A percentile compares a stretch with the other conserved stretches of the same genome.
phyloP scores from a whole-genome alignment of 177 flowering plant species.

The Vitis hybrid region DNA sequence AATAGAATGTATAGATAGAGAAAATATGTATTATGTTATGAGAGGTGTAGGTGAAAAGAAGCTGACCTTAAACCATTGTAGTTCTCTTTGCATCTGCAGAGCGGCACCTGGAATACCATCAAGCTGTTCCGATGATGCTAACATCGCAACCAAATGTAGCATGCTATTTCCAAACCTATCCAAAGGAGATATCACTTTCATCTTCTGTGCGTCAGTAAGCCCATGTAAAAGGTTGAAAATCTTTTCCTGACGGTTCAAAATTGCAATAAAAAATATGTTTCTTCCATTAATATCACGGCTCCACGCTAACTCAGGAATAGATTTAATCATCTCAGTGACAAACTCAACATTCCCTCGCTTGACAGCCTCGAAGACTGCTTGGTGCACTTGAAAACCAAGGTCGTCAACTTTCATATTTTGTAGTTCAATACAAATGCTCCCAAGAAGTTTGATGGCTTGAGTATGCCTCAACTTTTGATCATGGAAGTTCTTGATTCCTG shows the following conservation, averaged over 20 bases:
- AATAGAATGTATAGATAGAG: too few species aligned
- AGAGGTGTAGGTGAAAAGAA: too few species aligned
- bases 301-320: neutral
- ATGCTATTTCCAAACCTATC: neutral
- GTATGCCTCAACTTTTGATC: neutral
- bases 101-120: slow-evolving; percentile 17
- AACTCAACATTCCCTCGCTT: slow-evolving; percentile 3
- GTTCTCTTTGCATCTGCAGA: slow-evolving; percentile 26
- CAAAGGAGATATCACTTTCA: too few species aligned
- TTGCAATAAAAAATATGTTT: neutral
- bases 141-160: slow-evolving; percentile 11
- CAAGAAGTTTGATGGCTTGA: neutral
- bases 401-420: too few species aligned
- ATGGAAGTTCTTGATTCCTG: neutral
- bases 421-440: neutral
- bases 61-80: slow-evolving; percentile 22
- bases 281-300: fast-evolving
- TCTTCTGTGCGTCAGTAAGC: neutral
- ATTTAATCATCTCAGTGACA: neutral
- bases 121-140: neutral
- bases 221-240: slow-evolving; percentile 6
- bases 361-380: neutral
- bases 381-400: neutral
- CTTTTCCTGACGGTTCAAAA: neutral
- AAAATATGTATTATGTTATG: too few species aligned